A percentile compares a stretch with the other conserved stretches of the same genome.
These are phyloP conservation scores for Nakazawaea anatomiae DNA, from an alignment of 805 yeast genomes.

Conservation along the genomic window DNA sequence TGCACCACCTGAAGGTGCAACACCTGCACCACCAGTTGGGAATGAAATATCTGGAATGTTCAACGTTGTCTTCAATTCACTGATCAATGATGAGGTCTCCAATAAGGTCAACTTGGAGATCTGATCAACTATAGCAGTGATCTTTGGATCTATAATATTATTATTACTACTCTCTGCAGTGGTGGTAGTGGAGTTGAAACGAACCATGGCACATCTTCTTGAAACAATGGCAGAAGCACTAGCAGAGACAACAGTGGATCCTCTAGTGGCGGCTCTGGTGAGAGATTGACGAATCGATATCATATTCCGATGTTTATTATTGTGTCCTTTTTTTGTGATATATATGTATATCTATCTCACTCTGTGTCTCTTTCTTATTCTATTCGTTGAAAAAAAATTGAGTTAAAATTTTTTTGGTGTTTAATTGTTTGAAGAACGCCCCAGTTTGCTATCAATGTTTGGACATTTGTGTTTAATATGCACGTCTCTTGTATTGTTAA, in stretches of 20 bases:
- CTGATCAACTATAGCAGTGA: slow-evolving; percentile 79
- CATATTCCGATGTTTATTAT: background rate
- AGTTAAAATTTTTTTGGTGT: no score
- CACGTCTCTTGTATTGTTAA: no score
- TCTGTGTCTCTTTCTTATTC: no score
- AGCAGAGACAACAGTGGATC: background rate
- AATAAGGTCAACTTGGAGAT: slow-evolving; percentile 86
- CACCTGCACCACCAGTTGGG: slow-evolving; percentile 65
- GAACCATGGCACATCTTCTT: slow-evolving; percentile 13
- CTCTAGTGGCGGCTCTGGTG: slow-evolving; percentile 22
- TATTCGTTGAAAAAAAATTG: no score
- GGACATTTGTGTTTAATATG: no score
- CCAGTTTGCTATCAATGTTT: no score
- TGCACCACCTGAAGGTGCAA: slow-evolving; percentile 53
- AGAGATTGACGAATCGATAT: slow-evolving; percentile 12
- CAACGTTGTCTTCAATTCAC: slow-evolving; percentile 72
- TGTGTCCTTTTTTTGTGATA: no score
- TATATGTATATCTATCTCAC: background rate
- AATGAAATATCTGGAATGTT: slow-evolving; percentile 92
- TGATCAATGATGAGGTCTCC: slow-evolving; percentile 85
- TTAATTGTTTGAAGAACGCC: no score
- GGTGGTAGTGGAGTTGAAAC: slow-evolving; percentile 44
- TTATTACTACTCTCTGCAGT: slow-evolving; percentile 13
- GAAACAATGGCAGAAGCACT: background rate
- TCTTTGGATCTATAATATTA: slow-evolving; percentile 71